Percentiles rank a stretch among this genome's conserved stretches.
Conservation (phyloP, 208 protist species). For the Vickermania ingenoplastis region DNA sequence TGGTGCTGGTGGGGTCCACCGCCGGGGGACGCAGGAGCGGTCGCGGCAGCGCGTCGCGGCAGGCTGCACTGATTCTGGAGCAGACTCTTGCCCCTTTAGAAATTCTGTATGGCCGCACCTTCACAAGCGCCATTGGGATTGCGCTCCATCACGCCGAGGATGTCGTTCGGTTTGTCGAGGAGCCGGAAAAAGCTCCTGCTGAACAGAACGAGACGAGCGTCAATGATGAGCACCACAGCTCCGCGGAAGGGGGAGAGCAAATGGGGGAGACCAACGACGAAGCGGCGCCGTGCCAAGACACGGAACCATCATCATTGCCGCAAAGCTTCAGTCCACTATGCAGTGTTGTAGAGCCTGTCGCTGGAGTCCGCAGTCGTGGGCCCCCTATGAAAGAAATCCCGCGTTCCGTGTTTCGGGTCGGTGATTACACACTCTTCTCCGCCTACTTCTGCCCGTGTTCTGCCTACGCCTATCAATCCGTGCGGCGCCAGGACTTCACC, state of each 20-base stretch:
- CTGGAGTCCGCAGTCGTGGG: too few relatives aligned
- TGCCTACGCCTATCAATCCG: conserved; percentile 64
- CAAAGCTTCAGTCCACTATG: too few relatives aligned
- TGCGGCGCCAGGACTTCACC: conserved; percentile 61
- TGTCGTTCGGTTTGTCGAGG: conserved; percentile 51
- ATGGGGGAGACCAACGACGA: background rate
- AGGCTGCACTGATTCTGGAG: too few relatives aligned
- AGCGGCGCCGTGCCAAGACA: background rate
- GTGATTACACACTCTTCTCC: conserved; percentile 64
- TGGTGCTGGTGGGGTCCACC: too few relatives aligned
- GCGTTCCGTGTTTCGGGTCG: conserved; percentile 63
- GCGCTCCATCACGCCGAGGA: conserved; percentile 57
- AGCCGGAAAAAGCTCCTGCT: background rate
- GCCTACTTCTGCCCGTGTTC: conserved; percentile 74
- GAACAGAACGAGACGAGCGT: background rate
- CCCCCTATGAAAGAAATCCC: too few relatives aligned
- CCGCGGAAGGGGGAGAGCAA: too few relatives aligned
- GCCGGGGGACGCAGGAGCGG: too few relatives aligned
- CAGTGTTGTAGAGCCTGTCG: too few relatives aligned
- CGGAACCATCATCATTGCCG: too few relatives aligned
- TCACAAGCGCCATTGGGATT: conserved; percentile 64
- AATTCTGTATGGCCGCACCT: conserved; percentile 63
- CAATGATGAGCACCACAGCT: background rate
- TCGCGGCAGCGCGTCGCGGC: too few relatives aligned
- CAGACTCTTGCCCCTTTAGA: conserved; percentile 62